phyloP scores from a whole-genome alignment of 73 alveolate species.

The Diophrys sp. region DNA sequence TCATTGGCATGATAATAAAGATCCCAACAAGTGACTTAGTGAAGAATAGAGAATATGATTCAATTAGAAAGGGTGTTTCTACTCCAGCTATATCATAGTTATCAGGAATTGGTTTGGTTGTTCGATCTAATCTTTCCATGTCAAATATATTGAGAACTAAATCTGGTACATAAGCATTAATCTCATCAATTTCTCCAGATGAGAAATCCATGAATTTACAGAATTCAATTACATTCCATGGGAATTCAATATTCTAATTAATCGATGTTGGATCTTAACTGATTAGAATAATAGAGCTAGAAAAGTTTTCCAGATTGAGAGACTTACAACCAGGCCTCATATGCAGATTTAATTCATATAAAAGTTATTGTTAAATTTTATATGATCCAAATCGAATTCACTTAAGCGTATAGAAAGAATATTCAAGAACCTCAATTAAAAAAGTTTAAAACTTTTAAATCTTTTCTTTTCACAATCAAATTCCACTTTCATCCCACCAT shows the following conservation, averaged over 20 bases:
- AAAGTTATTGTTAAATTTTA: too few relatives aligned
- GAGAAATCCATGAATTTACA: neutral
- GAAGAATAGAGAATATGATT: neutral
- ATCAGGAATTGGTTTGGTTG: neutral
- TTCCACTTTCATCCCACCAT: too few relatives aligned
- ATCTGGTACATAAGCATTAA: neutral
- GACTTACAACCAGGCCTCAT: too few relatives aligned
- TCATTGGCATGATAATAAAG: neutral
- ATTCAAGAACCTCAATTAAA: too few relatives aligned
- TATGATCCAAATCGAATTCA: too few relatives aligned
- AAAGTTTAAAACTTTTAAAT: too few relatives aligned
- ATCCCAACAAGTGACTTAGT: neutral
- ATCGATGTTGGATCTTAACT: too few relatives aligned
- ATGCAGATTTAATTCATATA: too few relatives aligned
- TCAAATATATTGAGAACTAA: neutral
- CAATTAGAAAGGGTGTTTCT: neutral
- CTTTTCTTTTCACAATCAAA: too few relatives aligned
- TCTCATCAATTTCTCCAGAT: neutral
- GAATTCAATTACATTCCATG: neutral
- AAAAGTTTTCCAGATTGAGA: too few relatives aligned
- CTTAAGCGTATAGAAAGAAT: too few relatives aligned
- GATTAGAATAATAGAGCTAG: too few relatives aligned
- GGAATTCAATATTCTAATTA: neutral
- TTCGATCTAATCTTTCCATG: neutral
- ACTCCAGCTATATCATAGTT: neutral